These are phyloP conservation scores for Yarrowia sp. DNA, from an alignment of 805 yeast genomes.

Conservation along the genomic window DNA sequence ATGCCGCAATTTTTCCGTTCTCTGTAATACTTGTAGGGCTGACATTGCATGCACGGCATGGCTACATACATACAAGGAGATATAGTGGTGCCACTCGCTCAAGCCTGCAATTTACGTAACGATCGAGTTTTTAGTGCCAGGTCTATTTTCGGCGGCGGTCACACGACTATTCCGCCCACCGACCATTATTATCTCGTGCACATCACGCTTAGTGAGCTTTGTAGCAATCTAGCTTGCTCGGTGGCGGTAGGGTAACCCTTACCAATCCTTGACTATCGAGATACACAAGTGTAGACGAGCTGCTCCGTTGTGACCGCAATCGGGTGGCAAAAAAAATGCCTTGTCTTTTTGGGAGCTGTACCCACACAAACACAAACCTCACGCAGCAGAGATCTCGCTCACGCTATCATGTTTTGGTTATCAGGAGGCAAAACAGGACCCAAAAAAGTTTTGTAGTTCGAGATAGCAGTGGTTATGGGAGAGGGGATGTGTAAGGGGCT, in stretches of 20 bases:
- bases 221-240: constrained; percentile 1
- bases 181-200: neutral
- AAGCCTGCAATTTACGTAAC: too few species aligned
- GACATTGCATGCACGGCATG: too few species aligned
- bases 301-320: too few species aligned
- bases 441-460: constrained; percentile 1
- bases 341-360: too few species aligned
- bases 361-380: neutral
- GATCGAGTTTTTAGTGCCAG: neutral
- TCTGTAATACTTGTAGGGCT: too few species aligned
- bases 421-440: neutral
- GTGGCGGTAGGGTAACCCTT: neutral
- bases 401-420: neutral
- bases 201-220: neutral
- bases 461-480: neutral
- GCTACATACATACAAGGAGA: too few species aligned
- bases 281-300: too few species aligned
- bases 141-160: neutral
- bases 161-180: neutral
- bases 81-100: neutral
- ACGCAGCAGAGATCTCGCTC: neutral
- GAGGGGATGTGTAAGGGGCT: neutral
- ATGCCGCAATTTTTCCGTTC: too few species aligned
- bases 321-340: neutral
- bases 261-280: too few species aligned